Base-by-base conservation (phyloP, 2,329 filamentous ascomycete species). In the Ophiostoma pallidulum region DNA sequence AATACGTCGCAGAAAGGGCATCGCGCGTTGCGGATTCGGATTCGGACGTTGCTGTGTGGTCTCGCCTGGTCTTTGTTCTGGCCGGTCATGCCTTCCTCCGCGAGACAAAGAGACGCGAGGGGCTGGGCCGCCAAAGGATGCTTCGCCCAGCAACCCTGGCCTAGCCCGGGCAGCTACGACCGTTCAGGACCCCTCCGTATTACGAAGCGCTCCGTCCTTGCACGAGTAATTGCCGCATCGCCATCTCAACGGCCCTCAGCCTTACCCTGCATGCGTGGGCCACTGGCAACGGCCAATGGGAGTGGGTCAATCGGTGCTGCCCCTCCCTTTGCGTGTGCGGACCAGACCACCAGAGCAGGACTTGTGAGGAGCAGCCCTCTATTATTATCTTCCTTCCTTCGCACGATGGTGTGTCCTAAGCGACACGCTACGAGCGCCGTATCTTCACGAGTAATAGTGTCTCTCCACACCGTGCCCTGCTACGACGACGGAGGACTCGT, bases 251-350 rank as follows among this genome's bases (percentile, higher is more conserved):
- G 24, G 19, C 40, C 18, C 33, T 49, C 47, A 49, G 47, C 47
- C 47, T 45, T 49, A 49, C n/a, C 47, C 20, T 48, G 35, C 40
- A 39, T 29, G 31, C 18, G 35, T 35, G 47, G 43, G 46, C 45
- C 37, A 45, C 29, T 29, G 22, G 22, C 26, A 33, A 20, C 47
- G 42, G 40, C 22, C 29, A 35, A 39, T n/a, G n/a, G n/a, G n/a
- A n/a, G n/a, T n/a, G n/a, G n/a, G n/a, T n/a, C n/a, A n/a, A n/a
- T n/a, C n/a, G n/a, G n/a, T n/a, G n/a, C n/a, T n/a, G n/a, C n/a
- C n/a, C n/a, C n/a, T n/a, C n/a, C n/a, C n/a, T n/a, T n/a, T n/a
- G n/a, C n/a, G n/a, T n/a, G n/a, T n/a, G n/a, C n/a, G n/a, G n/a
- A n/a, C n/a, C n/a, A n/a, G n/a, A n/a, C n/a, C n/a, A n/a, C n/a